Evolutionary conservation across 495 filamentous ascomycete genomes (phyloP), one percentile per base, ranked within the genome.

Genomic region (Tetracladium setigerum): DNA sequence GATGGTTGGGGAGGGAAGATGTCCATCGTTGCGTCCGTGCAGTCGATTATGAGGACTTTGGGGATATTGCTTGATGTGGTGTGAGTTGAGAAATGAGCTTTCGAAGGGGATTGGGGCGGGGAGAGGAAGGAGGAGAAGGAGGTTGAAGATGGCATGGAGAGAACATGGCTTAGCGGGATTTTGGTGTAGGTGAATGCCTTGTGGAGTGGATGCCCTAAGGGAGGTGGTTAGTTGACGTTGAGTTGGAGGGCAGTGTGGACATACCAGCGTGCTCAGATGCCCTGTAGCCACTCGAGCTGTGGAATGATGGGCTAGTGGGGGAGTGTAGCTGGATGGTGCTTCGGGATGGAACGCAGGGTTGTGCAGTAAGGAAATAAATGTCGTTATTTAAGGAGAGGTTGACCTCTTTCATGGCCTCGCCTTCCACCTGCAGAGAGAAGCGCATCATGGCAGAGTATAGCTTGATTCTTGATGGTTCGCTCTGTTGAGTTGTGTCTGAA

Each of bases 321-420:
- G 64, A 68, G 55, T 67, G 70, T 27, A 74, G 51, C 44, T 73
- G 66, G 32, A 68, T 72, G 7, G 71, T 62, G 50, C 69, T 71
- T 7, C 64, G 65, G 1, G 81, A 80, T 5, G 77, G 72, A 4
- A 73, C 73, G 38, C 82, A 86, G 38, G 78, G 78, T 45, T 83
- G 77, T 0, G 77, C 76, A 7, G 82, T 81, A 36, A 84, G 67
- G 57, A 85, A 85, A 52, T 75, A 72, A 35, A 83, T 73, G 51
- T 85, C 80, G 53, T 83, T 35, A 2, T n/a, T 34, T 2, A 60
- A 73, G n/a, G 59, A 60, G 41, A 86, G 58, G 3, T 69, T 55
- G 36, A 77, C 72, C 6, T 67, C 65, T 33, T 73, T 52, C 14
- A 69, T 67, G 30, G 60, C 65, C 14, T 66, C 57, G 0, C 55